A percentile compares a stretch with the other conserved stretches of the same genome.
These are phyloP conservation scores for Termitomyces sp. DNA, from an alignment of 1,284 basidiomycete species.

Conservation along the genomic window DNA sequence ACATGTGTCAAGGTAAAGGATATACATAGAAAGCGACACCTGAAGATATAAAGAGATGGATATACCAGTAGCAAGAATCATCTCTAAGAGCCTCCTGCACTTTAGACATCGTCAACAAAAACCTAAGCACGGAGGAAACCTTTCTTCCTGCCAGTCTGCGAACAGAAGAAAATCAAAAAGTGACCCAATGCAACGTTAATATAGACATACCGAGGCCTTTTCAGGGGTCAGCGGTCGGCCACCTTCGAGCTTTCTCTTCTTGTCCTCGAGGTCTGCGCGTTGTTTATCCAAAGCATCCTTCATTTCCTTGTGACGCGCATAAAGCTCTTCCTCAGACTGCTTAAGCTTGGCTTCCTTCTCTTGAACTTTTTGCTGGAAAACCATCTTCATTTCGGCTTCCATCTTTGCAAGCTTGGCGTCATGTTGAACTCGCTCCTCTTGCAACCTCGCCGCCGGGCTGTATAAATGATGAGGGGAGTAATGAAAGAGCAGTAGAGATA, in stretches of 20 bases:
- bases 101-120: constrained; percentile 2
- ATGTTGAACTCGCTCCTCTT: constrained; percentile 90
- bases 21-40: constrained; percentile 33
- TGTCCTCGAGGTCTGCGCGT: constrained; percentile 91
- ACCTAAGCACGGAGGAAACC: constrained; percentile 68
- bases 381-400: constrained; percentile 99
- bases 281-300: constrained; percentile 98
- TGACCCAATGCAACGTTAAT: constrained; percentile 8
- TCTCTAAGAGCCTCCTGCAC: constrained; percentile 12
- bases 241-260: constrained; percentile 94
- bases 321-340: constrained; percentile 96
- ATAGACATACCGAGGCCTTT: constrained; percentile 65
- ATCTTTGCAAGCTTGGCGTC: constrained; percentile 97
- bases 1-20: constrained; percentile 33
- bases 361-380: constrained; percentile 98
- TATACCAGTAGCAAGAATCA: constrained; percentile 14
- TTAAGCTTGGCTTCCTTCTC: constrained; percentile 98
- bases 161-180: constrained; percentile 12
- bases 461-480: constrained; percentile 14
- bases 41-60: constrained; percentile 22
- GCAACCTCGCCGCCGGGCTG: constrained; percentile 90
- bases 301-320: constrained; percentile 97
- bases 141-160: constrained; percentile 64
- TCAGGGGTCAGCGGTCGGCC: constrained; percentile 94
- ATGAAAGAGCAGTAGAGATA: background rate